Evolutionary conservation across 2,329 filamentous ascomycete genomes (phyloP), one percentile per base, ranked within the genome.

Genomic region (Colletotrichum trifolii): DNA sequence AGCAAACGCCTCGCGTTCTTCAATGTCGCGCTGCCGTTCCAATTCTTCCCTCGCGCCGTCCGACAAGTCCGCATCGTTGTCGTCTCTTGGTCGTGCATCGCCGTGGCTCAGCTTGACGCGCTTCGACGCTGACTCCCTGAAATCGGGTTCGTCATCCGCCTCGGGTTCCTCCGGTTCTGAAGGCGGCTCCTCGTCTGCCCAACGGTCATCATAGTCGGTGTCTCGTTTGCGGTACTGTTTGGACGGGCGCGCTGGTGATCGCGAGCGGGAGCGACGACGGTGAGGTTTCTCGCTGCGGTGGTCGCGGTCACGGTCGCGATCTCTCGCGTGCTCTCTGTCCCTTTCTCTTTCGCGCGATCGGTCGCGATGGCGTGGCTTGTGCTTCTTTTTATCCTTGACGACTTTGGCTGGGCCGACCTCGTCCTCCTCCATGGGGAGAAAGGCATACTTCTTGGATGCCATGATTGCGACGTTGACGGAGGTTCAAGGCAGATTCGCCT

Each of bases 1-100:
- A n/a, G 92, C 87, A 69, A 96, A 94, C 15, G 91, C 92, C 66
- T 94, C 91, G 45, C 91, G 85, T 74, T 96, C 93, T 68, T 87
- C 87, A 17, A 90, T 84, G 74, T 96, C 93, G 63, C 85, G 85
- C 71, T 88, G 79, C 49, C 88, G 81, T 45, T 86, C 86, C 40
- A 82, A 77, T 69, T 91, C 88, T 56, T 83, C 81, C 57, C 79
- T 82, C 2, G 84, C 83, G 13, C 86, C 85, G 12, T 91, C 88
- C 17, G 89, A 89, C 25, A 90, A 73, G 17, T 87, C 85, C 57
- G 69, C 78, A 68, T 76, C 67, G 1, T 46, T 50, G 35, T 55
- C 47, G 0, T 73, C 25, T 25, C 25, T 25, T 25, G 25, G 25
- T 25, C 25, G 25, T 25, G 25, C 77, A 13, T 84, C 83, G 56